Conservation (phyloP, 495 filamentous ascomycete genomes). For the Pseudoneurospora amorphoporcata region DNA sequence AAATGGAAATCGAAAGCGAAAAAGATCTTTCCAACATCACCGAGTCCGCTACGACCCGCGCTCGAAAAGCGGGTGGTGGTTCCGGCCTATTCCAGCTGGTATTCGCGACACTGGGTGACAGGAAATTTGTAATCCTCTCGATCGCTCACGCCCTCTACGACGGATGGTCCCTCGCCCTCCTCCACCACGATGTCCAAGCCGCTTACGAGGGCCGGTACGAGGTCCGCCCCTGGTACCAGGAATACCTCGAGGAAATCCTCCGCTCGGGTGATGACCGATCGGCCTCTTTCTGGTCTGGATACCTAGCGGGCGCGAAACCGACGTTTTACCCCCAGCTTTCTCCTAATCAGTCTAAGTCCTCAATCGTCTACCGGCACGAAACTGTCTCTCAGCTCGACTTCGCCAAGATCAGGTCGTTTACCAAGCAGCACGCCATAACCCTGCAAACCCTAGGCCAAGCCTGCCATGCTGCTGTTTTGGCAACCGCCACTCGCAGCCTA, state of each 20-base stretch:
- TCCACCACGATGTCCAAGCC: slow-evolving; percentile 54
- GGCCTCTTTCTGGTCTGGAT: slow-evolving; percentile 49
- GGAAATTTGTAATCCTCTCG: slow-evolving; percentile 50
- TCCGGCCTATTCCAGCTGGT: slow-evolving; percentile 33
- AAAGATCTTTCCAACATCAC: slow-evolving; percentile 18
- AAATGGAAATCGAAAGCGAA: slow-evolving; percentile 9
- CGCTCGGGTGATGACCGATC: slow-evolving; percentile 26
- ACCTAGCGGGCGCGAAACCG: slow-evolving; percentile 38
- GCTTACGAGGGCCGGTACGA: slow-evolving; percentile 40
- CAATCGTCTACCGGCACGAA: slow-evolving; percentile 35
- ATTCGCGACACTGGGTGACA: slow-evolving; percentile 22
- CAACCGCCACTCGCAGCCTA: slow-evolving; percentile 40
- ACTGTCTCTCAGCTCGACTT: slow-evolving; percentile 27
- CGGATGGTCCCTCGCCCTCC: slow-evolving; percentile 56
- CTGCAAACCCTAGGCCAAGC: slow-evolving; percentile 56
- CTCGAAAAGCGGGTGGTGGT: slow-evolving; percentile 11
- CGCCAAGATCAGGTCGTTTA: slow-evolving; percentile 37
- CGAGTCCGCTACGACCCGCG: slow-evolving; percentile 18
- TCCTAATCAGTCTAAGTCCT: slow-evolving; percentile 1
- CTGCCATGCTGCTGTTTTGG: slow-evolving; percentile 54
- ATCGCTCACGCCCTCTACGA: slow-evolving; percentile 75
- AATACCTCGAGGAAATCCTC: slow-evolving; percentile 38
- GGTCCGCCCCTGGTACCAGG: slow-evolving; percentile 33
- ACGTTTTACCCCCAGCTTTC: slow-evolving; percentile 18
- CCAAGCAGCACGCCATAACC: slow-evolving; percentile 46